Base-by-base conservation (phyloP, 345 rosid genomes). In the Hibiscus syriacus region DNA sequence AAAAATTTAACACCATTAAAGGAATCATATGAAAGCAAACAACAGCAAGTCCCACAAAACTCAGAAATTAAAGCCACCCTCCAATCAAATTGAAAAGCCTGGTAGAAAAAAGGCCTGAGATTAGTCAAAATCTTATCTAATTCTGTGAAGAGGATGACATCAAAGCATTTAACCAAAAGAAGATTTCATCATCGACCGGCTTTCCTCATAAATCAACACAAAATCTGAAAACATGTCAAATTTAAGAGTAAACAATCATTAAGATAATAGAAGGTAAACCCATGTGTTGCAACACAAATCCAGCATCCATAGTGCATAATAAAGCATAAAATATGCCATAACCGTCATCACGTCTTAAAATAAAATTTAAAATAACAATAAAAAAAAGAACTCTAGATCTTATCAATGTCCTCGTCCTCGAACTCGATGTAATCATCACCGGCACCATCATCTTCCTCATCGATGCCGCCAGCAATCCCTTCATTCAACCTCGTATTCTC, bases 361-460 rank as follows among this genome's bases (percentile, higher is more conserved):
- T 23, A 74, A 17, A 2, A 14, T 25, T 22, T 8, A 50, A 49
- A 20, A 19, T 20, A 13, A 50, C 13, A 20, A 50, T 6, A 50
- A 13, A 26, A n/a, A n/a, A n/a, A 3, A 14, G n/a, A 11, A 0
- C 17, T 20, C 57, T 38, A 78, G 78, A 84, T 80, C 74, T 73
- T 82, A 61, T 84, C 85, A 3, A 82, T 84, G 67, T 84, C 84
- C 54, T 82, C 88, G 9, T 82, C 84, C 66, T 78, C 86, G 30
- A 81, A 82, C 76, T 84, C 88, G 25, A 84, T 45, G 26, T 82
- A 82, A 68, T 84, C 84, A 73, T 84, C 88, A 1, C 52, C 78
- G 4, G 55, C 81, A 20, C 69, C 83, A 3, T 76, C 88, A 6
- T 80, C 86, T 43, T 82, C 84, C 65, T 80, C 74, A 22, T 76